phyloP scores from a whole-genome alignment of 2,329 filamentous ascomycete genomes.

The Periconia macrospinosa region DNA sequence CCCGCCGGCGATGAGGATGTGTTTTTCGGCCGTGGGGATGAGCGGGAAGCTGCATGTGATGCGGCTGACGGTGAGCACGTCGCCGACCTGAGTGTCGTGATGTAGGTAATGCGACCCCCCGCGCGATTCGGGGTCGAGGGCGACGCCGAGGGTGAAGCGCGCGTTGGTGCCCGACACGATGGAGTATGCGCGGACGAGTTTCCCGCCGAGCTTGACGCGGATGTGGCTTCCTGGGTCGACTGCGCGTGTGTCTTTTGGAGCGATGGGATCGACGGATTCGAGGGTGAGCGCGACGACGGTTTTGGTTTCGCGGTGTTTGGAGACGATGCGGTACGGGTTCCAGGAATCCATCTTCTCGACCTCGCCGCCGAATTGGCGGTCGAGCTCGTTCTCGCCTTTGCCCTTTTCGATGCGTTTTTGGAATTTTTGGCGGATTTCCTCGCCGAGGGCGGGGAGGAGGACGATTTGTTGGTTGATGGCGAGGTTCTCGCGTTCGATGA shows the following conservation, averaged over 20 bases:
- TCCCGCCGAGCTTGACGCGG: slow-evolving; percentile 59
- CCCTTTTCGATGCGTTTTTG: slow-evolving; percentile 55
- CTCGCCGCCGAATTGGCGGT: slow-evolving; percentile 29
- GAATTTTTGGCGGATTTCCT: slow-evolving; percentile 58
- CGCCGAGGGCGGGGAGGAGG: slow-evolving; percentile 50
- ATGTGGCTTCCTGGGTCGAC: slow-evolving; percentile 57
- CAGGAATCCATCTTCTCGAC: slow-evolving; percentile 36
- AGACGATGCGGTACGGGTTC: slow-evolving; percentile 47
- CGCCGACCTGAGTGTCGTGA: slow-evolving; percentile 49
- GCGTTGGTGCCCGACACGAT: slow-evolving; percentile 56
- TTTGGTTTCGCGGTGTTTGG: slow-evolving; percentile 56
- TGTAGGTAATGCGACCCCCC: slow-evolving; percentile 67
- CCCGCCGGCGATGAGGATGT: slow-evolving; percentile 66
- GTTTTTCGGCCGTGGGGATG: slow-evolving; percentile 54
- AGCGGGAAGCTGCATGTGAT: slow-evolving; percentile 55
- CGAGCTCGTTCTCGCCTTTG: slow-evolving; percentile 31
- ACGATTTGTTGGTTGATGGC: slow-evolving; percentile 48
- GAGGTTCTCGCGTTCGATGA: slow-evolving; percentile 55
- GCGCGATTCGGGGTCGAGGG: slow-evolving; percentile 57
- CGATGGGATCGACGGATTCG: slow-evolving; percentile 46
- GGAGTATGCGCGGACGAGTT: slow-evolving; percentile 62
- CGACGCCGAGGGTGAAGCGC: slow-evolving; percentile 61
- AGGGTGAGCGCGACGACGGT: slow-evolving; percentile 57
- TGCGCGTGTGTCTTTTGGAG: slow-evolving; percentile 31
- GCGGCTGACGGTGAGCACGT: slow-evolving; percentile 54